phyloP scores from a whole-genome alignment of 768 basidiomycete genomes.

The Neoboletus subvelutipes region DNA sequence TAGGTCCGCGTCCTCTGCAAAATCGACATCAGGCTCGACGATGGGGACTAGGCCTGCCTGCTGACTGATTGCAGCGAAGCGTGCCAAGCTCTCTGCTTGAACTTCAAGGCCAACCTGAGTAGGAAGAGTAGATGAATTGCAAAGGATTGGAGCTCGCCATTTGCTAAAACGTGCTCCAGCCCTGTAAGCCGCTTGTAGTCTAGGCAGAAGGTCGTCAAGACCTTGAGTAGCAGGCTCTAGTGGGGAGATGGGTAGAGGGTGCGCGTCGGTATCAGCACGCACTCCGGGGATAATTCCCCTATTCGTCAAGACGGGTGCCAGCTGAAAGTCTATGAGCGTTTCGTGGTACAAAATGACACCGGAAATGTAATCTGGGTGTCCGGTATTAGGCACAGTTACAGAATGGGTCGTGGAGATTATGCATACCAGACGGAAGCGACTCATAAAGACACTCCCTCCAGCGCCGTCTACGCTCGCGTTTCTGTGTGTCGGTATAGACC shows the following conservation, averaged over 20 bases:
- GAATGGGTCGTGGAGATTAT: neutral
- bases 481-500: slow-evolving; percentile 36
- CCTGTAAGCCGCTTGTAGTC: slow-evolving; percentile 42
- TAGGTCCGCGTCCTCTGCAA: slow-evolving; percentile 46
- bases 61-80: slow-evolving; percentile 51
- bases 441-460: slow-evolving; percentile 48
- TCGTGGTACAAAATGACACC: slow-evolving; percentile 53
- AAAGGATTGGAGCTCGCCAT: slow-evolving; percentile 51
- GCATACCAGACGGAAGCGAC: slow-evolving; percentile 40
- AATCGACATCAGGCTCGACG: slow-evolving; percentile 53
- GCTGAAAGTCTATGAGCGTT: slow-evolving; percentile 48
- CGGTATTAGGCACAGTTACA: neutral
- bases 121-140: slow-evolving; percentile 41
- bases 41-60: slow-evolving; percentile 53
- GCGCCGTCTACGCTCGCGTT: slow-evolving; percentile 38
- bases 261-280: slow-evolving; percentile 50
- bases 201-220: slow-evolving; percentile 44
- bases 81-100: slow-evolving; percentile 47
- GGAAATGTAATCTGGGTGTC: slow-evolving; percentile 44
- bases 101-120: slow-evolving; percentile 42
- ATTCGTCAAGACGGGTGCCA: slow-evolving; percentile 42
- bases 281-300: slow-evolving; percentile 51
- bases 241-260: slow-evolving; percentile 43
- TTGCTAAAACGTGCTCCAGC: slow-evolving; percentile 52
- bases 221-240: slow-evolving; percentile 51